Evolutionary conservation across 768 basidiomycete genomes (phyloP), one percentile per base, ranked within the genome.

Genomic region (Sutorius australiensis): DNA sequence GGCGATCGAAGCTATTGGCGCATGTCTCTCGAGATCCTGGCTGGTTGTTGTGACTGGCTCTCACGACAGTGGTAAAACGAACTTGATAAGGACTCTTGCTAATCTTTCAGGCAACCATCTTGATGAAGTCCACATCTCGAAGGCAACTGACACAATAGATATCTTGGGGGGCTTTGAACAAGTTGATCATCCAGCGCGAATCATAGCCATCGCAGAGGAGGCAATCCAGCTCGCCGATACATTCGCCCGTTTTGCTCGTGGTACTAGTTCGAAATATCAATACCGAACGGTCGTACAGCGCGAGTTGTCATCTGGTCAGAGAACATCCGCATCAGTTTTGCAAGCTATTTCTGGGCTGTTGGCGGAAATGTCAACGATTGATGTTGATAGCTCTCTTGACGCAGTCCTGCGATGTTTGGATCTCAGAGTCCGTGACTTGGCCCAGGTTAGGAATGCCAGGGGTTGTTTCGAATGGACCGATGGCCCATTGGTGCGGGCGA

Each of bases 91-190:
- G 50, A 73, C 79, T 5, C 67, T 95, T 40, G 92, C 95, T 32
- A 71, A 81, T 47, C 71, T 85, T 34, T 80, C 81, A 32, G 95
- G 97, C 24, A 78, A 81, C 46, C 41, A 67, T 21, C 77, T 98
- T 1, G 76, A 76, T 19, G 90, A 92, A 67, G 78, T 97, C 43
- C 76, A 83, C 16, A 75, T 98, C 64, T 95, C 89, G 67, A 86
- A 80, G 53, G 86, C 90, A 7, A 93, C 91, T 3, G 97, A 99
- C 67, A 90, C 94, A 1, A 85, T 86, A 68, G 97, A 99, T 69
- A 85, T 99, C 32, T 73, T 99, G 40, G 97, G 97, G 32, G 88
- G 90, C 67, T 98, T 98, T 64, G 97, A 99, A 70, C 95, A 98
- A 71, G 82, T 87, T 27, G 89, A 93, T 66, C 49, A 65, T 34